Evolutionary conservation across 2,329 filamentous ascomycete species (phyloP), one percentile per base, ranked within the genome.

Genomic region (Sporothrix brunneoviolacea): DNA sequence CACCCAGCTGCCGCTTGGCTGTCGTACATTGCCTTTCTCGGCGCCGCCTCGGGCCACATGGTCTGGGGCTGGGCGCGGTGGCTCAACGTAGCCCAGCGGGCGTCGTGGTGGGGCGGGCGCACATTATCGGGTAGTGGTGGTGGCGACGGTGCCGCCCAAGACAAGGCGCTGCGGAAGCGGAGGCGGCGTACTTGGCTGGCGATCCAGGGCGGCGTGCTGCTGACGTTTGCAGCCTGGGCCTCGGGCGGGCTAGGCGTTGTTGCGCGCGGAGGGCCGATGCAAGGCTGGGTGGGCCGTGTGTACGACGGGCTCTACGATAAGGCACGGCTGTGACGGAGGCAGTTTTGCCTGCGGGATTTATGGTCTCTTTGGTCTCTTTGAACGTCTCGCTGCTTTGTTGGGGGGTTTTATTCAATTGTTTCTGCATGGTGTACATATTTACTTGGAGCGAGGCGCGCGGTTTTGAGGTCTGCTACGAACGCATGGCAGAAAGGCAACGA

Each of bases 21-120:
- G 1, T 83, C 85, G 1, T 95, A 94, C 64, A 61, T 72, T 1
- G 75, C 82, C 2, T 72, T 96, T 43, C 71, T 95, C 7, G 71
- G 70, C 15, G 68, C 84, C 0, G 86, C 82, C 0, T 82, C 79
- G 21, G 87, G 83, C 53, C 91, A 96, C 69, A 82, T 91, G 64
- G 79, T 87, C 8, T 94, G 89, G 80, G 91, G 91, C 3, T 80
- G 82, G 68, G 87, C 88, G n/a, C 85, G 81, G 65, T 96, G 88
- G 86, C 70, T 91, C 53, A 82, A 82, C 0, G 71, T 78, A 41
- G 74, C 82, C 45, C 83, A 84, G 18, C 72, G 74, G 2, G 72
- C 70, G 55, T 76, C 66, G 60, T 80, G 65, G 70, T 70, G 19
- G 4, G 42, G 36, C 15, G n/a, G n/a, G n/a, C n/a, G n/a, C n/a